Evolutionary conservation across 192 early-diverging fungal genomes (phyloP), one percentile per base, ranked within the genome.

Genomic region (Mortierella claussenii): DNA sequence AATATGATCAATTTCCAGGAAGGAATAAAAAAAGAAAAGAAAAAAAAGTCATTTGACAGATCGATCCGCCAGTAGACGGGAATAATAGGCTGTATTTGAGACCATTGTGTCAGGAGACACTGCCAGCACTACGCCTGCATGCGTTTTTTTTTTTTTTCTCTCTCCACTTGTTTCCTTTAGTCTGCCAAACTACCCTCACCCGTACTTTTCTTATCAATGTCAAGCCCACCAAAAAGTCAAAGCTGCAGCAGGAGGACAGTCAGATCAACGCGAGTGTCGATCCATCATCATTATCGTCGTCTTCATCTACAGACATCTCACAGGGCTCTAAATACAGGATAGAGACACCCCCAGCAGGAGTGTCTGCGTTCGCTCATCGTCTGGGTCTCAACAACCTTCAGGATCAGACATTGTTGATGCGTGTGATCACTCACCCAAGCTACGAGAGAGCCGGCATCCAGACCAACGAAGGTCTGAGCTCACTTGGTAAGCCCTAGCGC

Each of bases 381-480:
- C 47, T 76, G 36, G 65, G 65, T 55, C 30, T 76, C 34, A 62
- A 67, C 58, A 61, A 61, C 51, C 82, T 89, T 51, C 76, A 75
- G 37, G 82, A 84, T 53, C 61, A 69, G 37, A 50, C 46, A 21
- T 49, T 82, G 30, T 78, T 86, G 79, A 79, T 83, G 80, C 86
- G 79, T 32, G 82, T 85, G 32, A 81, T 87, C 58, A 89, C 88
- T 15, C 86, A 89, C 66, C 63, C 58, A 53, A 87, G 86, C 48
- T 86, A 69, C 43, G 84, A 85, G 63, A 71, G 82, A 13, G 82
- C 78, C 0, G 79, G 82, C 30, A 58, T 78, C n/a, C 60, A 56
- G 44, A 69, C 81, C 32, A 87, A 89, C 64, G 81, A 81, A 47
- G 66, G 82, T 54, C 63, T 86, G 37, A 68, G 79, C 28, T 81